Evolutionary conservation across 768 basidiomycete species (phyloP), one percentile per base, ranked within the genome.

Genomic region (Tricholoma hemisulphureum): DNA sequence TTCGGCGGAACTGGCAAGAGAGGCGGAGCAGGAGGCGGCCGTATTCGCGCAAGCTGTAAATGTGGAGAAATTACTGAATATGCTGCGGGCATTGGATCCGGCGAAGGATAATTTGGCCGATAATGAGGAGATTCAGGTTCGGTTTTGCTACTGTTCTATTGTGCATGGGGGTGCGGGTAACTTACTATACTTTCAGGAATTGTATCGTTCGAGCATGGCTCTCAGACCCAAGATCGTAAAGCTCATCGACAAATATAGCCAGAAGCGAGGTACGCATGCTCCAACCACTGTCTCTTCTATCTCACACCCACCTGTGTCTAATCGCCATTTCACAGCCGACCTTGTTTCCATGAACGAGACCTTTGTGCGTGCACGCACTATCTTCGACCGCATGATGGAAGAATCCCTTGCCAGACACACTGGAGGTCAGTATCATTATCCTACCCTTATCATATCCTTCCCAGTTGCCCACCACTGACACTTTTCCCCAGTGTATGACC

Each of bases 201-300:
- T 98, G 51, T 98, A 98, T 72, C 84, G 94, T 41, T 85, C 87
- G 21, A 88, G 89, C 65, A 95, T 98, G 87, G 82, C 87, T 3
- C 73, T 97, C 37, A 82, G 95, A 45, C 95, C 95, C 6, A 95
- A 94, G 79, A 96, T 98, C 61, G 95, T 97, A 60, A 94, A 95
- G 67, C 74, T 98, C 54, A 97, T 98, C 61, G 94, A 97, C 70
- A 97, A 95, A 76, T 98, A 98, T 68, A 94, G 89, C 64, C 94
- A 96, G 77, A 97, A 98, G 76, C 81, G 94, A 73, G 82, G 82
- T 80, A 58, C 32, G 63, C 20, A 16, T 18, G 16, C 0, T 21
- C 32, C 31, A 14, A 39, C 26, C 14, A 9, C 61, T 50, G 31
- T 31, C 80, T 83, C 54, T 53, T 73, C 28, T 35, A 51, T 28